A percentile compares a stretch with the other conserved stretches of the same genome.
Conservation (phyloP, 257 asterid genomes). For the Solanum infundibuliforme region DNA sequence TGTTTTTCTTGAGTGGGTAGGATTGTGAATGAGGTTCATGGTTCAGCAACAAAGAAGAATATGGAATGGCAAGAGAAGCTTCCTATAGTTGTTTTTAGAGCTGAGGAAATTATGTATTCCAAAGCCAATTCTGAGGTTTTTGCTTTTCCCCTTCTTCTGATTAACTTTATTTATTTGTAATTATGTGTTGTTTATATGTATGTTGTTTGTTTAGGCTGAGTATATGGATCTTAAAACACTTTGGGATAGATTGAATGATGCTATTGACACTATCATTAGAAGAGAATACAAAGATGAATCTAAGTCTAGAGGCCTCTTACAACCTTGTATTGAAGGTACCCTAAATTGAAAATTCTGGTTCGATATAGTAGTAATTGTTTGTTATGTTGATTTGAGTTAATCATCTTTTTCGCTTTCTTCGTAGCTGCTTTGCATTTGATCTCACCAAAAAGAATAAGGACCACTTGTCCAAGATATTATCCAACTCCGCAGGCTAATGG, state of each 20-base stretch:
- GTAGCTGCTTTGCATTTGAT: slow-evolving; percentile 93
- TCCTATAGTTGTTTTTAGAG: slow-evolving; percentile 82
- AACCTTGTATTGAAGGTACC: slow-evolving; percentile 94
- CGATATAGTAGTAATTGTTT: background rate
- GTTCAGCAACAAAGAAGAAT: slow-evolving; percentile 63
- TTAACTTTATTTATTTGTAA: background rate
- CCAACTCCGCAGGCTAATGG: slow-evolving; percentile 18
- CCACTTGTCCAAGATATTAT: slow-evolving; percentile 47
- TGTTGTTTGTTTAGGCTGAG: slow-evolving; percentile 54
- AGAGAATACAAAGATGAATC: slow-evolving; percentile 63
- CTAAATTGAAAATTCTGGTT: background rate
- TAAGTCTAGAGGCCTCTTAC: slow-evolving; percentile 54
- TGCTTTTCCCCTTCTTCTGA: background rate
- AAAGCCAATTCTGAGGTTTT: slow-evolving; percentile 88
- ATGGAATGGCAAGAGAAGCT: slow-evolving; percentile 92
- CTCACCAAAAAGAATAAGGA: slow-evolving; percentile 67
- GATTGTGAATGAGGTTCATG: slow-evolving; percentile 66
- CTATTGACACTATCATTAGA: slow-evolving; percentile 66
- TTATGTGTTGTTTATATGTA: background rate
- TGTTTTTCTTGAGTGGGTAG: background rate
- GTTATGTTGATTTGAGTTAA: background rate
- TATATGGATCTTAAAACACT: slow-evolving; percentile 70
- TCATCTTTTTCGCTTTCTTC: background rate
- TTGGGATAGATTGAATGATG: slow-evolving; percentile 75
- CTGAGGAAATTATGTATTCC: slow-evolving; percentile 89